Evolutionary conservation across 768 basidiomycete genomes (phyloP).

Genomic region (Postia placenta): DNA sequence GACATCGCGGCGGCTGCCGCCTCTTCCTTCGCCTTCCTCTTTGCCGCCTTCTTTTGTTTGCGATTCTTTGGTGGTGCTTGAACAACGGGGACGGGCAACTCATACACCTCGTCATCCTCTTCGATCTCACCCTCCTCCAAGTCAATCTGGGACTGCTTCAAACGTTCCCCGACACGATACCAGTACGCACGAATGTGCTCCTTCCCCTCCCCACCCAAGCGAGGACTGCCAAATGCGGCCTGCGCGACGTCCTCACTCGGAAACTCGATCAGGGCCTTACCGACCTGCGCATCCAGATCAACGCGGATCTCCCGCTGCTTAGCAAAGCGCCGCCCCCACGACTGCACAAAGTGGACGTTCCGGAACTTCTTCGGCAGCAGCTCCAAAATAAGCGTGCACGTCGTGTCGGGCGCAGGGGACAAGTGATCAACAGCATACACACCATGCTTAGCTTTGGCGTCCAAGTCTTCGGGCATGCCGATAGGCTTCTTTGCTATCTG

Average conservation of each 20-base stretch:
- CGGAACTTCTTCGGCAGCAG: constrained; percentile 22
- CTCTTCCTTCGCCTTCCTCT: constrained; percentile 1
- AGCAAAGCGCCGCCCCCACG: constrained; percentile 17
- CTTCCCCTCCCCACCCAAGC: constrained; percentile 17
- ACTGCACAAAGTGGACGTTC: constrained; percentile 12
- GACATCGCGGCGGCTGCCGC: too few relatives aligned
- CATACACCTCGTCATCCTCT: constrained; percentile 15
- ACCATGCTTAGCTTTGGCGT: constrained; percentile 4
- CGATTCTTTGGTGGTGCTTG: constrained; percentile 1
- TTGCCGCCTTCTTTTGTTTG: constrained; percentile 11
- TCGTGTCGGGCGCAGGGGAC: constrained; percentile 7
- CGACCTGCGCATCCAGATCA: constrained; percentile 13
- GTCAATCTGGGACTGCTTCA: constrained; percentile 8
- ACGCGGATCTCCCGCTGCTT: constrained; percentile 5
- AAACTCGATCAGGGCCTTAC: constrained; percentile 24
- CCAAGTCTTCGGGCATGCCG: constrained; percentile 14
- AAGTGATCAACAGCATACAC: constrained; percentile 2
- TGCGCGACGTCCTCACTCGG: constrained; percentile 8
- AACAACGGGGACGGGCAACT: not conserved
- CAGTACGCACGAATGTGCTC: constrained; percentile 24
- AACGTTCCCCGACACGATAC: constrained; percentile 11
- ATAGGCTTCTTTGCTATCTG: constrained; percentile 8
- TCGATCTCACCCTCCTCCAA: constrained; percentile 25
- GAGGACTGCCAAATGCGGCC: constrained; percentile 15
- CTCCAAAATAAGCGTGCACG: constrained; percentile 20